Base-by-base conservation (phyloP, 2,329 filamentous ascomycete genomes). In the Apiospora saccharicola region DNA sequence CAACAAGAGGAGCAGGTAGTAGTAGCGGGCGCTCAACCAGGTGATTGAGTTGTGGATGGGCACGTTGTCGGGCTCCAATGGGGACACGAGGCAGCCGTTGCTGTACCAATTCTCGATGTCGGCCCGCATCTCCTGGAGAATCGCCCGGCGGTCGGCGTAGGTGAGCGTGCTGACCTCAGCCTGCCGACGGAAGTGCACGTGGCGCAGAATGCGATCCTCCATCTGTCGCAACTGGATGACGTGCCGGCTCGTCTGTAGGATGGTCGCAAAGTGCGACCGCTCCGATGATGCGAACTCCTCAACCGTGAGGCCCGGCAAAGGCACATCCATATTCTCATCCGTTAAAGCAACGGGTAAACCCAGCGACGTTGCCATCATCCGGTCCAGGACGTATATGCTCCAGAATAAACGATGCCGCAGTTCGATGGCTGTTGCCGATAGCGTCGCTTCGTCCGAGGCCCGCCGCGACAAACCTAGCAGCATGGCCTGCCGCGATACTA, bases 81-180 rank as follows among this genome's bases (percentile, higher is more conserved):
- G 82, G 6, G 82, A 84, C 72, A 86, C 78, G 5, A 86, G 80
- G 67, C 83, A 86, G 0, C 84, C 85, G 44, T 81, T 83, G 72
- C 81, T 85, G 73, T 86, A 86, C 84, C 85, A 86, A 72, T 85
- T 81, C 70, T 86, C 84, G 26, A 86, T 85, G 37, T 83, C 80
- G n/a, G 81, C 77, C n/a, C 83, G 79, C 37, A 85, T 78, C 26
- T 78, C 78, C 51, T 79, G 79, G 2, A 82, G 68, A 8, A 82
- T 76, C 44, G 80, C 76, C 13, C 78, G 78, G 4, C 81, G 77
- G 71, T 83, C 82, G 4, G 78, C 73, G 10, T 78, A 78, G 0
- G 78, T 76, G 34, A 83, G 75, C 1, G 77, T 73, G n/a, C 77
- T 77, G 6, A 79, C 77, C 4, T 81, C 78, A 3, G 77, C 70